phyloP scores from a whole-genome alignment of 371 early-diverging fungal genomes.

The Dinochytrium kinnereticum region DNA sequence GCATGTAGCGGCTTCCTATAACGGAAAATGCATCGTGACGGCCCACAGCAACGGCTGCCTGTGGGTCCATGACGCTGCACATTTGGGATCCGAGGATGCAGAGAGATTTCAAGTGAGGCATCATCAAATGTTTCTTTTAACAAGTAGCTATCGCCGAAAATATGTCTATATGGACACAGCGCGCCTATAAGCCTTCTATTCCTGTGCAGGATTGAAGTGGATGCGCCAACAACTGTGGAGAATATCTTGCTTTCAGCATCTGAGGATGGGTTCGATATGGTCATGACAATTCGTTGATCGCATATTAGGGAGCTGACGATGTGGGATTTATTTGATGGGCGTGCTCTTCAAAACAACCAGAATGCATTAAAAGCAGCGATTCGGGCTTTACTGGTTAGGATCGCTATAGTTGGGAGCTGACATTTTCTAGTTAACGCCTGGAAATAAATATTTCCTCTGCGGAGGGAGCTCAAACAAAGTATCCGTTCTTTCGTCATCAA shows the following conservation, averaged over 20 bases:
- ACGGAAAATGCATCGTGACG: background rate
- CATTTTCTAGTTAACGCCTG: background rate
- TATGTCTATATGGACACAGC: conserved; percentile 67
- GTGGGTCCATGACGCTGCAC: background rate
- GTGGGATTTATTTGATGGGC: conserved; percentile 75
- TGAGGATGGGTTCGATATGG: conserved; percentile 64
- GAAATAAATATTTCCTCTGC: conserved; percentile 25
- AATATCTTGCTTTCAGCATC: conserved; percentile 69
- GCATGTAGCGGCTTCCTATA: background rate
- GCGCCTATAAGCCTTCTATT: conserved; percentile 61
- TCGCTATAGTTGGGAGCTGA: background rate
- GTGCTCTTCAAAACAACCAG: conserved; percentile 67
- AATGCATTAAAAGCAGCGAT: conserved; percentile 58
- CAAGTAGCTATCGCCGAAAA: conserved; percentile 52
- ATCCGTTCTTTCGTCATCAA: conserved; percentile 45
- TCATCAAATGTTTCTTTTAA: too few species aligned
- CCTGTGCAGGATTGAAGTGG: conserved; percentile 57
- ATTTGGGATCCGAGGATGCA: background rate
- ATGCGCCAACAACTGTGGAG: conserved; percentile 53
- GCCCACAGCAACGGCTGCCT: background rate
- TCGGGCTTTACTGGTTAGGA: background rate
- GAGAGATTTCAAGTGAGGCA: conserved; percentile 1
- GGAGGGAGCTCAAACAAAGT: conserved; percentile 44
- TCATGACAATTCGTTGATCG: background rate
- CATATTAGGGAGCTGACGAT: conserved; percentile 66